Base-by-base conservation (phyloP, 345 rosid genomes). In the Hibiscus mutabilis region DNA sequence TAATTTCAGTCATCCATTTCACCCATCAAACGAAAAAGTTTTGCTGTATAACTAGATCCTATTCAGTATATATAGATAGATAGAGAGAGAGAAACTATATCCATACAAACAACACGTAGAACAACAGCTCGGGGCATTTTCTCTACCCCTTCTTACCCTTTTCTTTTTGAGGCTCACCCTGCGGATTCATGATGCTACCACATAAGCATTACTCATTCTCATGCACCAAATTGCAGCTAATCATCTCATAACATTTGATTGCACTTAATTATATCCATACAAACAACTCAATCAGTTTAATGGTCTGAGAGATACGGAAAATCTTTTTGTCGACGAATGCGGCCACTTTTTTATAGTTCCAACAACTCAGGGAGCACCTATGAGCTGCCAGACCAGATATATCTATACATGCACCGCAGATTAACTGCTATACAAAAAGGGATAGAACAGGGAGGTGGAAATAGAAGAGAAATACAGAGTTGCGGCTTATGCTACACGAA, bases 361-460 rank as follows among this genome's bases (percentile, higher is more conserved):
- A n/a, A n/a, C n/a, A n/a, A 62, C 75, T 57, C 75, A 12, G 62
- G 46, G 46, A 64, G 47, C 33, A 51, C n/a, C 47, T 46, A 58
- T 64, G n/a, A 58, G 74, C 61, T 70, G 74, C 66, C 53, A 61
- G 72, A 47, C 79, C 72, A 47, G 71, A 60, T 76, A 52, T 75
- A 73, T 71, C 76, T 79, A 79, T 79, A 79, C 9, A 66, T 24
- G 72, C 63, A 66, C 67, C 2, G 56, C 66, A 62, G 18, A 62
- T 25, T 37, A 58, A 66, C 58, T 29, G 71, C 70, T 56, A 75
- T 40, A 65, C 22, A 60, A 31, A 56, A 55, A 61, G 27, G 46
- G 8, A 16, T 8, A 44, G 62, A 44, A 22, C 14, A 16, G 35
- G 2, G 47, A 42, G 12, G 13, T 27, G 7, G 47, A 42, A 42